Conservation (phyloP, 2,329 filamentous ascomycete species). For the Monilinia laxa region DNA sequence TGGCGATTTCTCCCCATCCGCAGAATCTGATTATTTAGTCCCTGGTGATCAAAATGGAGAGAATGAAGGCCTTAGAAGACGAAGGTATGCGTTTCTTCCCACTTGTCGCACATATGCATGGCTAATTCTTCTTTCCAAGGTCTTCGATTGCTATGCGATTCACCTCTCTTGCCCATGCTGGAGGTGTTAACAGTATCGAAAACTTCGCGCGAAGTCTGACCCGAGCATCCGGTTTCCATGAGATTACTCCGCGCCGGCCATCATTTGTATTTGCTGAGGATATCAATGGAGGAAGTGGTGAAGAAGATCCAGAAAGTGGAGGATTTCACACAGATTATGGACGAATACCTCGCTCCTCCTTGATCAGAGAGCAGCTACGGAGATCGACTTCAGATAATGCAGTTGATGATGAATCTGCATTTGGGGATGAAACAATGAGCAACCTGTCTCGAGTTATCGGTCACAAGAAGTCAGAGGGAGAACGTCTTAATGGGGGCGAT, state of each 20-base stretch:
- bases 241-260: slow-evolving; percentile 77
- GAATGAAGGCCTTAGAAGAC: slow-evolving; percentile 32
- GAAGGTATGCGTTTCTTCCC: slow-evolving; percentile 31
- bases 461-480: slow-evolving; percentile 41
- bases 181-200: slow-evolving; percentile 89
- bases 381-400: slow-evolving; percentile 40
- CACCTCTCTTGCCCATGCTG: slow-evolving; percentile 64
- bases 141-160: slow-evolving; percentile 61
- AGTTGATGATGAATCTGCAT: slow-evolving; percentile 34
- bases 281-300: slow-evolving; percentile 25
- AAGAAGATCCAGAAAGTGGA: slow-evolving; percentile 34
- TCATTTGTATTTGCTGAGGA: slow-evolving; percentile 69
- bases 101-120: background rate
- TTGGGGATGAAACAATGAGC: slow-evolving; percentile 25
- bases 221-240: slow-evolving; percentile 81
- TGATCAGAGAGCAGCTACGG: slow-evolving; percentile 55
- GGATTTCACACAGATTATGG: slow-evolving; percentile 34
- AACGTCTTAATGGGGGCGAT: slow-evolving; percentile 29
- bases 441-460: slow-evolving; percentile 41
- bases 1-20: slow-evolving; percentile 22
- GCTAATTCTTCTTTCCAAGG: slow-evolving; percentile 41
- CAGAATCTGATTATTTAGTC: slow-evolving; percentile 7
- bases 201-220: slow-evolving; percentile 93
- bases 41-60: slow-evolving; percentile 8
- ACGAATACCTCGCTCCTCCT: slow-evolving; percentile 35